Evolutionary conservation across 306 rosid genomes (phyloP), one percentile per base, ranked within the genome.

Genomic region (Ormosia semicastrata): DNA sequence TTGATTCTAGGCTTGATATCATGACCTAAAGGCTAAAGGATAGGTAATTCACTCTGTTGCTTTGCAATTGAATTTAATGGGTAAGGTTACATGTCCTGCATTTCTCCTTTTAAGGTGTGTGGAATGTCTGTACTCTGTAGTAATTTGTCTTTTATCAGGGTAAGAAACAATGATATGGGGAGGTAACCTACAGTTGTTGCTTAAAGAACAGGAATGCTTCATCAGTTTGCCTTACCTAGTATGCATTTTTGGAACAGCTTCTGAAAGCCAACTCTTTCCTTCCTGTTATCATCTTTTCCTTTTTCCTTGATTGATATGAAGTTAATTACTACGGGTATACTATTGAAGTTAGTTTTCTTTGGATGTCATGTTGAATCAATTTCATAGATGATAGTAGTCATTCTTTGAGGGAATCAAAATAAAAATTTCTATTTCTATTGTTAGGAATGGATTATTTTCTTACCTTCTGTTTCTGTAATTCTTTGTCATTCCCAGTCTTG

Each of bases 401-500:
- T 12, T 59, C 78, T 65, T 73, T 46, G 6, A 18, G 11, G 11
- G 73, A 79, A 47, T 37, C 29, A 75, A 37, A 40, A 52, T 10
- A 34, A 8, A 43, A 24, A 1, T 71, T 60, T 75, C n/a, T 56
- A 4, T 40, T 43, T 40, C 79, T 74, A 29, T 13, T 72, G 64
- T 72, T 63, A 8, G 44, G 59, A 9, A 50, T 3, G 30, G 59
- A 52, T 37, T 65, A 6, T 54, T 56, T 65, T 64, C 29, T 10
- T 72, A 7, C 43, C 60, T 34, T 34, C 34, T 78, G 5, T 73
- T 73, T 76, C 54, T 57, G 59, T 32, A 14, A 49, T 44, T 76
- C 32, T 66, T 47, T 77, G 57, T 58, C 50, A 50, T 66, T 75
- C 29, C 50, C 44, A 32, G 74, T 66, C 73, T 30, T 75, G 43